These are phyloP conservation scores for Fomitopsis serialis DNA, from an alignment of 768 basidiomycete genomes.

Conservation along the genomic window DNA sequence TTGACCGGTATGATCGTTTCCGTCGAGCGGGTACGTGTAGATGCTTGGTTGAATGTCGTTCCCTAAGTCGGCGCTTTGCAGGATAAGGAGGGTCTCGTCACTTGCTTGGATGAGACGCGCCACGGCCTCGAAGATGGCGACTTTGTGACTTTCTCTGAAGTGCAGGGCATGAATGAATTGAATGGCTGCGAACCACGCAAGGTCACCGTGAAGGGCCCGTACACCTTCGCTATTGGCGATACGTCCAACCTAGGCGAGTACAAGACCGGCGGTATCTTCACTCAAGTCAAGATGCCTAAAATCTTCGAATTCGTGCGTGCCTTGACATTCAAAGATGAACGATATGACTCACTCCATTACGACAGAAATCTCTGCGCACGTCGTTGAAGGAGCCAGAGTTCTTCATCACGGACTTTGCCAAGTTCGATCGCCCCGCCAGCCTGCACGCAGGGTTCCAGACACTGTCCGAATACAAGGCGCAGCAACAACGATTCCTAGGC, in stretches of 20 bases:
- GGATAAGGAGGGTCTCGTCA: constrained; percentile 89
- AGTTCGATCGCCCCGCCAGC: constrained; percentile 88
- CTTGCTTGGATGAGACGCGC: constrained; percentile 93
- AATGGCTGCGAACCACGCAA: constrained; percentile 92
- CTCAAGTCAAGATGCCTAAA: constrained; percentile 99
- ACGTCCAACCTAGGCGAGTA: constrained; percentile 76
- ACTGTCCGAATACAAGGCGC: constrained; percentile 67
- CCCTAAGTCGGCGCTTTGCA: constrained; percentile 22
- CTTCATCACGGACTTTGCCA: constrained; percentile 95
- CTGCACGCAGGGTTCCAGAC: constrained; percentile 96
- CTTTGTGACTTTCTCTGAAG: constrained; percentile 93
- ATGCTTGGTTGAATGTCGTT: not conserved
- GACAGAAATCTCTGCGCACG: constrained; percentile 88
- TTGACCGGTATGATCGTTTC: constrained; percentile 94
- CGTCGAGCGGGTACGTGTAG: constrained; percentile 64
- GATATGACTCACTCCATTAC: not conserved
- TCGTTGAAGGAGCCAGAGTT: constrained; percentile 77
- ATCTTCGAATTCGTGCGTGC: constrained; percentile 83
- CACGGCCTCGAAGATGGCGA: constrained; percentile 99
- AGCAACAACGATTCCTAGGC: constrained; percentile 69
- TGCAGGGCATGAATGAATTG: constrained; percentile 90
- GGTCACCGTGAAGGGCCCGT: constrained; percentile 91
- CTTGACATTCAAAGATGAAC: too few species aligned
- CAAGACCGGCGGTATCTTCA: constrained; percentile 87
- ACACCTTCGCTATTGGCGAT: constrained; percentile 95